Base-by-base conservation (phyloP, 2,329 filamentous ascomycete genomes). In the Daldinia sp. region DNA sequence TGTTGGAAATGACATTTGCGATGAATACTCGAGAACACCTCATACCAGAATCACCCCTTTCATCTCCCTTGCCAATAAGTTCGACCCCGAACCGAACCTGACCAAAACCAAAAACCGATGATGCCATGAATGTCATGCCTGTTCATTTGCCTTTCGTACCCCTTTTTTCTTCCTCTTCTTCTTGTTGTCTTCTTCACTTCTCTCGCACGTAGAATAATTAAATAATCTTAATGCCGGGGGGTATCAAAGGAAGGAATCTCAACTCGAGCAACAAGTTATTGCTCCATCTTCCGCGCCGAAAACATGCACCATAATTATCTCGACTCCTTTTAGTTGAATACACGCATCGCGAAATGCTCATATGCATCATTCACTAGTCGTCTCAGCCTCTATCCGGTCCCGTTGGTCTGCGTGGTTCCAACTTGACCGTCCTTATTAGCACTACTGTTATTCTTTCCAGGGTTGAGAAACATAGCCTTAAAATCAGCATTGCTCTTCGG, bases 401-500 rank as follows among this genome's bases (percentile, higher is more conserved):
- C 65, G 19, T 68, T 68, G 11, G 29, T 25, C 9, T 54, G 54
- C 11, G 34, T 23, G 29, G 50, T 29, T 35, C 29, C 48, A 25
- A 32, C 34, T 1, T 37, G 10, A 3, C 56, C 56, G 3, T 64
- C 63, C 45, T 62, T 61, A 4, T 34, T 37, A 23, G 17, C 17
- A 30, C 29, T 30, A 29, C 56, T 30, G 2, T 15, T 41, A 15
- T 58, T 58, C 23, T 63, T 67, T 29, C 56, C 63, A 1, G 66
- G 34, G 13, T 45, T 53, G 13, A 83, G 69, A 54, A 84, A 80
- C 71, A 84, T 75, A n/a, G 83, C 82, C 73, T 83, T 86, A 68
- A 87, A 87, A 70, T 87, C 84, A 1, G 83, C 82, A 73, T 87
- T 87, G 69, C 79, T 85, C 77, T 84, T 86, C 15, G 74, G 68